Evolutionary conservation across 2,329 filamentous ascomycete species (phyloP).

Genomic region (Ciborinia camelliae): DNA sequence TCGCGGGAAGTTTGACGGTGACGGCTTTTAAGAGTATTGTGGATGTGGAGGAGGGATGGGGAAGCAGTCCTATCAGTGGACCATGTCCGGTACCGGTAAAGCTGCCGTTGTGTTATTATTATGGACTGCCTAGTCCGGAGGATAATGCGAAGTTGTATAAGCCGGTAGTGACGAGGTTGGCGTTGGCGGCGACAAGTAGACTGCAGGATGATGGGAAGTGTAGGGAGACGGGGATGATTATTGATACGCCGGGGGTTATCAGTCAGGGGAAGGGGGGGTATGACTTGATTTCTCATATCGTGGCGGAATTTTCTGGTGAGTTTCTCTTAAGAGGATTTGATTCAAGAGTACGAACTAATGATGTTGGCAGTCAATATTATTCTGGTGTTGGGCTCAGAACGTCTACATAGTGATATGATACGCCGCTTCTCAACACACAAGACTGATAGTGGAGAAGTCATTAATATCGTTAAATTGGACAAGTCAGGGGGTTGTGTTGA

Average conservation of each 20-base stretch:
- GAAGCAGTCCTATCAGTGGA: slow-evolving; percentile 84
- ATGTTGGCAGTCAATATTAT: slow-evolving; percentile 64
- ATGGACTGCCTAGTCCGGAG: slow-evolving; percentile 69
- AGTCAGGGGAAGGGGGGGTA: slow-evolving; percentile 64
- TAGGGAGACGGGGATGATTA: slow-evolving; percentile 72
- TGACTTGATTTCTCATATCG: slow-evolving; percentile 77
- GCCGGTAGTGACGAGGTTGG: slow-evolving; percentile 70
- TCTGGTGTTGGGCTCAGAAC: slow-evolving; percentile 75
- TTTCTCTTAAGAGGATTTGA: background rate
- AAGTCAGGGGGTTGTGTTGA: slow-evolving; percentile 84
- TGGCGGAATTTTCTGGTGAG: slow-evolving; percentile 62
- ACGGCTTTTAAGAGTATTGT: slow-evolving; percentile 84
- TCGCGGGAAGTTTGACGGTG: slow-evolving; percentile 80
- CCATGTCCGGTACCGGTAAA: slow-evolving; percentile 87
- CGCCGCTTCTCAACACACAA: slow-evolving; percentile 60
- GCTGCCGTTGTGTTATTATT: slow-evolving; percentile 86
- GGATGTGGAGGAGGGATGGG: slow-evolving; percentile 87
- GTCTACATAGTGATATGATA: slow-evolving; percentile 70
- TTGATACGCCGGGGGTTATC: slow-evolving; percentile 75
- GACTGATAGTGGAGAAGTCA: slow-evolving; percentile 59
- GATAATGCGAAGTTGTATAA: slow-evolving; percentile 72
- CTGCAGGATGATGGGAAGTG: slow-evolving; percentile 72
- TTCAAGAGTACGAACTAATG: background rate
- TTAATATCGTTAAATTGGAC: slow-evolving; percentile 74
- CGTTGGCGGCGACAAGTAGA: slow-evolving; percentile 72